These are phyloP conservation scores for Capronia americana DNA, from an alignment of 2,329 filamentous ascomycete species.

Conservation along the genomic window DNA sequence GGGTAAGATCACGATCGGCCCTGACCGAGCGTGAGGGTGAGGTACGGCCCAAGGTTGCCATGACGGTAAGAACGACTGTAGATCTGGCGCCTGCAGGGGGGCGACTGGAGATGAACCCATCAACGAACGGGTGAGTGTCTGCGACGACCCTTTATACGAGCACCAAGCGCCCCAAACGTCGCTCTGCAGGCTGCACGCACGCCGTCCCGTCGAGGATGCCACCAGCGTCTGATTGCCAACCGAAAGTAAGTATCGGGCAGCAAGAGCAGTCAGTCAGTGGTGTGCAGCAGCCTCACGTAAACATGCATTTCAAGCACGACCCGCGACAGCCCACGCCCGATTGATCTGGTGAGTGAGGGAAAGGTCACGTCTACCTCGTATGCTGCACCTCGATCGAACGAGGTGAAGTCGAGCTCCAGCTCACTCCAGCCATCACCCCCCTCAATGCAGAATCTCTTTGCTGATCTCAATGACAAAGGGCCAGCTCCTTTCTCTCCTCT, in stretches of 20 bases:
- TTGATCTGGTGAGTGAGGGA: background rate
- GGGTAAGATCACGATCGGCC: background rate
- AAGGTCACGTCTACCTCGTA: background rate
- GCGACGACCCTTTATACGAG: background rate
- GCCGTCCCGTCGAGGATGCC: background rate
- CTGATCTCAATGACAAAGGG: background rate
- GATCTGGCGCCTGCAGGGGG: background rate
- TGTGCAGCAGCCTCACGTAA: background rate
- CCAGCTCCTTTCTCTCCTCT: background rate
- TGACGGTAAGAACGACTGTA: constrained; percentile 2
- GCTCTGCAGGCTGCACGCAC: background rate
- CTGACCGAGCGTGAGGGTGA: background rate
- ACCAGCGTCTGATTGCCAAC: background rate
- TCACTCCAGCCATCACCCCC: background rate
- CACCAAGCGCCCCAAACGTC: background rate
- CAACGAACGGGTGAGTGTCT: background rate
- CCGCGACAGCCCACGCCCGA: background rate
- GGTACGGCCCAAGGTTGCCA: background rate
- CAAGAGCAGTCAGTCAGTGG: background rate
- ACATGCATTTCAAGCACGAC: background rate
- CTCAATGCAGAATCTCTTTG: background rate
- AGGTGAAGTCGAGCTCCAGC: background rate
- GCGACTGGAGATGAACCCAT: background rate
- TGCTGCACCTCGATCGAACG: background rate
- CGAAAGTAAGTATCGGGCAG: background rate